A percentile compares a stretch with the other conserved stretches of the same genome.
Evolutionary conservation across 169 alveolate genomes (phyloP).

Genomic region (Eimeria praecox): DNA sequence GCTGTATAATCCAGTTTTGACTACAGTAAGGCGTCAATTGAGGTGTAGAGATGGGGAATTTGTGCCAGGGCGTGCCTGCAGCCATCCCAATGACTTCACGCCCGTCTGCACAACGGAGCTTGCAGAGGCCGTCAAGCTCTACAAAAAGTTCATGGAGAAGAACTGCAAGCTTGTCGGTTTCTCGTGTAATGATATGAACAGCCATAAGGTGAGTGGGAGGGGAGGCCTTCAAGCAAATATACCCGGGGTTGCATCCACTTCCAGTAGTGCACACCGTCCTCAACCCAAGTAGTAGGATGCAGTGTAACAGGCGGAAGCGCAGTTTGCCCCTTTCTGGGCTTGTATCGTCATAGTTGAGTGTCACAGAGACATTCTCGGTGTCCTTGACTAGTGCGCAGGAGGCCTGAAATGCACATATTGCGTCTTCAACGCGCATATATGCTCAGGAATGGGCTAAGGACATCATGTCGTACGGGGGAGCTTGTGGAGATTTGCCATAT

Average conservation of each 20-base stretch:
- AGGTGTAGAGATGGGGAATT: not conserved
- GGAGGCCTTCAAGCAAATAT: not conserved
- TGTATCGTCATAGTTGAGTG: not conserved
- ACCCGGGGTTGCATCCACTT: not conserved
- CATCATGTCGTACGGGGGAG: constrained; percentile 43
- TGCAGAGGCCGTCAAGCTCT: constrained; percentile 85
- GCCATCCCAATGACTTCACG: constrained; percentile 91
- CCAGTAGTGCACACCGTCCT: not conserved
- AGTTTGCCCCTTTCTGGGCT: not conserved
- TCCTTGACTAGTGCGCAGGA: not conserved
- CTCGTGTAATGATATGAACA: constrained; percentile 85
- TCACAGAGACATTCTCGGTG: not conserved
- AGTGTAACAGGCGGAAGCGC: not conserved
- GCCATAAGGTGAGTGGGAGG: constrained; percentile 81
- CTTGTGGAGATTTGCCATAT: constrained; percentile 77
- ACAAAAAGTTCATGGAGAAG: constrained; percentile 82
- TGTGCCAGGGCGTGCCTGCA: not conserved
- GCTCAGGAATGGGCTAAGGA: constrained; percentile 80
- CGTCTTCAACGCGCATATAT: not conserved
- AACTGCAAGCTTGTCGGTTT: constrained; percentile 87
- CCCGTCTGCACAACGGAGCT: constrained; percentile 93
- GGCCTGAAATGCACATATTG: not conserved
- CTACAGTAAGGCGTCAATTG: not conserved
- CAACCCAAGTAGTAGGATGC: not conserved
- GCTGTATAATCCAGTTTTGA: not conserved